A percentile compares a stretch with the other conserved stretches of the same genome.
Evolutionary conservation across 495 filamentous ascomycete species (phyloP).

Genomic region (Penicillium bovifimosum): DNA sequence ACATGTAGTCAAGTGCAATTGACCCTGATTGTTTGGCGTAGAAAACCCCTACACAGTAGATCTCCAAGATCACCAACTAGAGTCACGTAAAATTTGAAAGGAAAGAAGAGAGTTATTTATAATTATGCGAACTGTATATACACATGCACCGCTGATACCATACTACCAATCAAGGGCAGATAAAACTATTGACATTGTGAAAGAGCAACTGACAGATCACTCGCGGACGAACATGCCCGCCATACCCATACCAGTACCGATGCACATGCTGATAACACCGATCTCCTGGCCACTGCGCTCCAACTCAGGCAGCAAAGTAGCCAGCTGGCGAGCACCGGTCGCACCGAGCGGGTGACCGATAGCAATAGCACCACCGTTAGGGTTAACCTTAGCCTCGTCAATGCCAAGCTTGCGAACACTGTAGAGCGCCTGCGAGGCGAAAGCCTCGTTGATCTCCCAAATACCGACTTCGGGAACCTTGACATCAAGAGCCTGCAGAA

Average conservation of each 20-base stretch:
- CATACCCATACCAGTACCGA: slow-evolving; percentile 92
- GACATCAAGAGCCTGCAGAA: slow-evolving; percentile 62
- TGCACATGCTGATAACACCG: slow-evolving; percentile 80
- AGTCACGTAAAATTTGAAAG: neutral
- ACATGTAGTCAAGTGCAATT: too few species aligned
- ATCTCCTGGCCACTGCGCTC: slow-evolving; percentile 57
- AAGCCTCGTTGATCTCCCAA: slow-evolving; percentile 98
- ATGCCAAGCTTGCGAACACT: slow-evolving; percentile 69
- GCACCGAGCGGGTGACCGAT: slow-evolving; percentile 90
- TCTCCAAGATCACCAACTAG: neutral
- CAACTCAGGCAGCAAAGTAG: slow-evolving; percentile 66
- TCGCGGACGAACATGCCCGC: slow-evolving; percentile 79
- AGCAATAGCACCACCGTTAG: slow-evolving; percentile 89
- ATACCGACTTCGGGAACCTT: slow-evolving; percentile 63
- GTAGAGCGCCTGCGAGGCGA: slow-evolving; percentile 83
- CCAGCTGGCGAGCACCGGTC: slow-evolving; percentile 78
- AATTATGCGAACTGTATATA: slow-evolving; percentile 22
- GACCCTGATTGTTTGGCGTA: too few species aligned
- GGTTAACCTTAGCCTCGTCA: slow-evolving; percentile 68
- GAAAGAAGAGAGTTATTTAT: slow-evolving; percentile 10
- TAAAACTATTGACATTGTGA: neutral
- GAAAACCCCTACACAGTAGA: too few species aligned
- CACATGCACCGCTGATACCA: slow-evolving; percentile 29
- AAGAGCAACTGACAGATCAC: slow-evolving; percentile 35
- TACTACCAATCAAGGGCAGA: slow-evolving; percentile 13